phyloP scores from a whole-genome alignment of 306 rosid genomes.

The Luffa acutangula region DNA sequence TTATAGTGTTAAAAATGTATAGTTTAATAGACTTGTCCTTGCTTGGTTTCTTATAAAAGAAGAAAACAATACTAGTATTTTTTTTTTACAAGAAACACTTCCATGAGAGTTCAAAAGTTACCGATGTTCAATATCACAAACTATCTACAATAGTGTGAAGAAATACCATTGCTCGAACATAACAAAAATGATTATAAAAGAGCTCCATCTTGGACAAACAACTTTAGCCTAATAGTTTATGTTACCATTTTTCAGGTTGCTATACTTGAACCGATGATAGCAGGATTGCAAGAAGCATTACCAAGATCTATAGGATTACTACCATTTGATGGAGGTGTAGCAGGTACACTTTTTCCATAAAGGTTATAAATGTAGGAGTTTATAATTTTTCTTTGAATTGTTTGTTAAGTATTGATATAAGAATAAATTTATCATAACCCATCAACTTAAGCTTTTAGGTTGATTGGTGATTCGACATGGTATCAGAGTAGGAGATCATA shows the following conservation, averaged over 20 bases:
- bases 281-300: slow-evolving; percentile 85
- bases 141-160: not conserved
- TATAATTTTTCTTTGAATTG: not conserved
- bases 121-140: not conserved
- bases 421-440: too few relatives aligned
- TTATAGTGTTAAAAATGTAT: too few relatives aligned
- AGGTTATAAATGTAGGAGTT: slow-evolving; percentile 2
- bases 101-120: not conserved
- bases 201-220: not conserved
- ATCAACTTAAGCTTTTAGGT: too few relatives aligned
- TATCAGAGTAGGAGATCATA: too few relatives aligned
- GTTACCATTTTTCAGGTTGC: slow-evolving; percentile 43
- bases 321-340: slow-evolving; percentile 94
- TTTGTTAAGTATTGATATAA: too few relatives aligned
- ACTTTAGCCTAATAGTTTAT: not conserved
- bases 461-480: too few relatives aligned
- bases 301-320: slow-evolving; percentile 92
- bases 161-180: not conserved
- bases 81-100: not conserved
- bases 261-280: slow-evolving; percentile 79
- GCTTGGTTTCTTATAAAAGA: too few relatives aligned
- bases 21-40: too few relatives aligned
- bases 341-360: slow-evolving; percentile 38
- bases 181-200: not conserved
- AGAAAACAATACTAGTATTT: too few relatives aligned